These are phyloP conservation scores for Talaromyces sp. DNA, from an alignment of 2,329 filamentous ascomycete genomes.

Conservation along the genomic window DNA sequence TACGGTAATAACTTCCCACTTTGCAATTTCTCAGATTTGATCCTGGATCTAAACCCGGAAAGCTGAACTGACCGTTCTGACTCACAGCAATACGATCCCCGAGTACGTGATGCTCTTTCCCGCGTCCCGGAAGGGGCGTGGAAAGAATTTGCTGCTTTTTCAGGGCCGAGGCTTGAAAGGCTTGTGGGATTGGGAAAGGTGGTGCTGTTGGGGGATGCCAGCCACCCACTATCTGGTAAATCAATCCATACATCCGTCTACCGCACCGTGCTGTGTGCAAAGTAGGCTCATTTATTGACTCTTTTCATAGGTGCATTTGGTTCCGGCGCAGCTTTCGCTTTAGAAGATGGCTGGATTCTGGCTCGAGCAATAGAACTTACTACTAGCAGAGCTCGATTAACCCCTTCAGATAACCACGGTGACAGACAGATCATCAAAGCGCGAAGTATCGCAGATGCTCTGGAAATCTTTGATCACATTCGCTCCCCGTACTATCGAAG, in stretches of 20 bases:
- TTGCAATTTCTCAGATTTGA: not conserved
- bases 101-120: not conserved
- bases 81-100: not conserved
- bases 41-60: not conserved
- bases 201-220: conserved; percentile 1
- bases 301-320: conserved; percentile 2
- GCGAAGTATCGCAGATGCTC: conserved; percentile 20
- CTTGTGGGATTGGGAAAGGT: conserved; percentile 2
- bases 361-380: conserved; percentile 32
- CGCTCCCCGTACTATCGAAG: conserved; percentile 38
- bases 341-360: conserved; percentile 45
- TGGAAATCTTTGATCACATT: conserved; percentile 37
- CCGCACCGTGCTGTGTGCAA: too few species aligned
- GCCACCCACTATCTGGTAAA: conserved; percentile 5
- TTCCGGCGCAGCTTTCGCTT: conserved; percentile 35
- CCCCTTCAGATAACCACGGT: not conserved
- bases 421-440: too few species aligned
- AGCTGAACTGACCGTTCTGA: not conserved
- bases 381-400: conserved; percentile 14
- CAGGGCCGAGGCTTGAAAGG: not conserved
- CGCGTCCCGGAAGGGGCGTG: not conserved
- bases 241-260: not conserved
- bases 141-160: conserved; percentile 5
- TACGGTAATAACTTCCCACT: not conserved
- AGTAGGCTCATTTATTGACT: not conserved